Evolutionary conservation across 768 basidiomycete species (phyloP).

Genomic region (Glaciozyma antarctica): DNA sequence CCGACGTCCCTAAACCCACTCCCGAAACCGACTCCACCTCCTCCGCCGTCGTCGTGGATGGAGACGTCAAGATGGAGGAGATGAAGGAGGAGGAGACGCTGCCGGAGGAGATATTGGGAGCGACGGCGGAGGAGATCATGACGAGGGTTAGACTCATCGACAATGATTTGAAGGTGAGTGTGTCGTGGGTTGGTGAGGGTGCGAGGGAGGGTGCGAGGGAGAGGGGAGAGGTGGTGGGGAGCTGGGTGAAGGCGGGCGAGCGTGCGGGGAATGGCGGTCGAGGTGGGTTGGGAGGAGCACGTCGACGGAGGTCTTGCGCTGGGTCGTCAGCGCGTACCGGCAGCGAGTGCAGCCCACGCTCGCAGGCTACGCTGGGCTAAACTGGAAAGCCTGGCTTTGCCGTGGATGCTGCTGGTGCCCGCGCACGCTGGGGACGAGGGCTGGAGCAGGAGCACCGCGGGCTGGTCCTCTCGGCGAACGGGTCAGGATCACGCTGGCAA

Average conservation of each 20-base stretch:
- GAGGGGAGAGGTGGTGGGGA: not conserved
- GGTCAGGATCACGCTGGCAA: no score
- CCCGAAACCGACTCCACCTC: conserved; percentile 1
- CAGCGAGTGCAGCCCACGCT: no score
- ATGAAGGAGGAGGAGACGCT: conserved; percentile 62
- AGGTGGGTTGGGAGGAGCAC: no score
- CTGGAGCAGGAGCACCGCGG: no score
- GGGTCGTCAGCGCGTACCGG: no score
- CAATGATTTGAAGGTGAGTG: conserved; percentile 80
- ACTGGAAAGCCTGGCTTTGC: no score
- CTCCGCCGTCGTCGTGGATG: not conserved
- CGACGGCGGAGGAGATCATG: conserved; percentile 74
- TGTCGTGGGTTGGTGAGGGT: not conserved
- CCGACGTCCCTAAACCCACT: not conserved
- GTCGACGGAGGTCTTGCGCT: no score
- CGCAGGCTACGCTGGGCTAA: no score
- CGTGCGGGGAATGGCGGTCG: not conserved
- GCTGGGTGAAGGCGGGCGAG: not conserved
- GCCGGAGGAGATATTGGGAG: conserved; percentile 69
- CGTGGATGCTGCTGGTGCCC: no score
- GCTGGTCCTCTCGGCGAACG: no score
- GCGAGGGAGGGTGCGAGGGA: not conserved
- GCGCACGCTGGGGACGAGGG: no score
- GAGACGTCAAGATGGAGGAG: conserved; percentile 35
- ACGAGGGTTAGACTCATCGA: conserved; percentile 88